These are phyloP conservation scores for Saturnispora quitensis DNA, from an alignment of 805 yeast species.

Conservation along the genomic window DNA sequence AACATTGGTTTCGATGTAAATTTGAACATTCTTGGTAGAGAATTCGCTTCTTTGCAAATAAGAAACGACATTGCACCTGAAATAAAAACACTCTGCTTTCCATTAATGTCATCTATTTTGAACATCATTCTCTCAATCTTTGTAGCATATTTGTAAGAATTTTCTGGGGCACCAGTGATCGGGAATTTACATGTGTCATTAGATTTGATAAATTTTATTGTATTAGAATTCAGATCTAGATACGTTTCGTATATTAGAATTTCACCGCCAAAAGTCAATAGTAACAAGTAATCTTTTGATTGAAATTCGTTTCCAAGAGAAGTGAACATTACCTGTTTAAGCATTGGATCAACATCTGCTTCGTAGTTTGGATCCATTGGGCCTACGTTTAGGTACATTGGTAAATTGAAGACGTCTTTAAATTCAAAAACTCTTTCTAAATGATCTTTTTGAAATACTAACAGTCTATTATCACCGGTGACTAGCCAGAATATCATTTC, in stretches of 20 bases:
- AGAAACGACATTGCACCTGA: conserved; percentile 69
- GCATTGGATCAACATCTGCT: conserved; percentile 60
- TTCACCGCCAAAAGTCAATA: conserved; percentile 78
- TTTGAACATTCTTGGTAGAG: conserved; percentile 56
- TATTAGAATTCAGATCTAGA: conserved; percentile 32
- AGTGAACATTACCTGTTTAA: conserved; percentile 58
- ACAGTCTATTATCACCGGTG: conserved; percentile 68
- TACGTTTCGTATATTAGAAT: conserved; percentile 55
- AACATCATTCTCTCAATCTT: conserved; percentile 59
- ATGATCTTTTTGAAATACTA: conserved; percentile 51
- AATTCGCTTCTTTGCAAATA: conserved; percentile 53
- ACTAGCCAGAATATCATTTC: conserved; percentile 51
- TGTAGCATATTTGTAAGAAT: conserved; percentile 62
- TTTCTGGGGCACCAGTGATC: conserved; percentile 73
- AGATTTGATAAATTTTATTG: conserved; percentile 33
- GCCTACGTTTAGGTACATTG: conserved; percentile 34
- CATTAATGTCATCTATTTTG: conserved; percentile 48
- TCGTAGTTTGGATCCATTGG: conserved; percentile 41
- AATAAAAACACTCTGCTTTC: conserved; percentile 51
- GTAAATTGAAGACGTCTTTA: conserved; percentile 38
- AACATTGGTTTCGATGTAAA: conserved; percentile 57
- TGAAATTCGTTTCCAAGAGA: conserved; percentile 50
- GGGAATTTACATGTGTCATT: conserved; percentile 34
- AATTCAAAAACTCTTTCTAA: conserved; percentile 45
- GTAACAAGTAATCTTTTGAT: conserved; percentile 55